Conservation (phyloP, 2,329 filamentous ascomycete species). For the Aspergillus uvarum region DNA sequence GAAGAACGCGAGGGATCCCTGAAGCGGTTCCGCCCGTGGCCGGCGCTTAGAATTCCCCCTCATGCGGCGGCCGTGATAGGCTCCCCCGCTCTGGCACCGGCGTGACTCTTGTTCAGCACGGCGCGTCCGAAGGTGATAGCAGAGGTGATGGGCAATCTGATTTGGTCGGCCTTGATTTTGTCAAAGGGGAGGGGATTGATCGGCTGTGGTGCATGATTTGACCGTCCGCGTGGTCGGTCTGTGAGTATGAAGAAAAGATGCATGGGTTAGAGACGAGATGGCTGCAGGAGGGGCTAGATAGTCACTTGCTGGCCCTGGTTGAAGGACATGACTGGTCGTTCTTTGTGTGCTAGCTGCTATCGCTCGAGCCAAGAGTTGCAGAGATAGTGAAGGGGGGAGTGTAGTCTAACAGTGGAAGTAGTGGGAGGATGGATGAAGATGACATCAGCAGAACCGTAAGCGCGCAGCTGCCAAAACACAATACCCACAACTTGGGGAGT, state of each 20-base stretch:
- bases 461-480: no score
- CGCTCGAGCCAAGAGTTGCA: not conserved
- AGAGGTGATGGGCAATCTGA: not conserved
- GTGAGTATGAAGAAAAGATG: not conserved
- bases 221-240: not conserved
- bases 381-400: not conserved
- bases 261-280: not conserved
- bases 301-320: not conserved
- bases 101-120: constrained; percentile 11
- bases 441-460: not conserved
- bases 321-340: not conserved
- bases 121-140: constrained; percentile 16
- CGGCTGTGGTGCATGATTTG: not conserved
- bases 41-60: constrained; percentile 30
- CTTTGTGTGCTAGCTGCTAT: not conserved
- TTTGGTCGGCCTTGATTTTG: not conserved
- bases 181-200: not conserved
- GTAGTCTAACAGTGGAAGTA: not conserved
- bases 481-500: not conserved
- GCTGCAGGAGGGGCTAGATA: not conserved
- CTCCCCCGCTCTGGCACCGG: constrained; percentile 14
- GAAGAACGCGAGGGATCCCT: constrained; percentile 21
- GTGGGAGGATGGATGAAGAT: not conserved
- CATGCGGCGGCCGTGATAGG: constrained; percentile 24
- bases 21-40: constrained; percentile 12